A percentile compares a stretch with the other conserved stretches of the same genome.
Conservation (phyloP, 1,139 yeast species). For the Pneumocystis carinii region DNA sequence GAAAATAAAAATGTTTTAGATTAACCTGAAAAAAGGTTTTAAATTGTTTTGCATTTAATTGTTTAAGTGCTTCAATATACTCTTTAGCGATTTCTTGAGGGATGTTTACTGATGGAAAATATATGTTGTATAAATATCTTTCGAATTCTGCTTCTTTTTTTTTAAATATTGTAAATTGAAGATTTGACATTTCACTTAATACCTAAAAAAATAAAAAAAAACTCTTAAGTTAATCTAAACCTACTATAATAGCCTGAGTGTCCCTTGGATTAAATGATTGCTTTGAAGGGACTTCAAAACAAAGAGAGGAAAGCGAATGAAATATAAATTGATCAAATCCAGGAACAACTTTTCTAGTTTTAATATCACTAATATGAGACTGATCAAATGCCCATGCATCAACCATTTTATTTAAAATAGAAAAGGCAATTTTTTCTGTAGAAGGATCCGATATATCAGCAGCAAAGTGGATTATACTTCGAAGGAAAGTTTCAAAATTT, state of each 20-base stretch:
- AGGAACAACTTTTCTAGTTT: constrained; percentile 29
- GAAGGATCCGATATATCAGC: constrained; percentile 37
- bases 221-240: neutral
- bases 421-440: constrained; percentile 54
- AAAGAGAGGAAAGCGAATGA: constrained; percentile 50
- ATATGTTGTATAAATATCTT: neutral
- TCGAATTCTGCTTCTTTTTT: neutral
- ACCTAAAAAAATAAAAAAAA: neutral
- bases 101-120: neutral
- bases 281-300: constrained; percentile 69
- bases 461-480: constrained; percentile 51
- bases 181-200: neutral
- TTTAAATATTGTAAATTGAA: neutral
- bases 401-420: constrained; percentile 53
- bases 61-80: neutral
- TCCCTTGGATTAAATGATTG: constrained; percentile 55
- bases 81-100: neutral
- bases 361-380: neutral
- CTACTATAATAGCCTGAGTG: constrained; percentile 56
- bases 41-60: neutral
- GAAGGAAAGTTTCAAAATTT: constrained; percentile 48
- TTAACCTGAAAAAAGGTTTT: neutral
- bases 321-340: constrained; percentile 59
- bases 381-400: constrained; percentile 8
- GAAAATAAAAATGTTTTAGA: neutral